Percentiles rank a stretch among this genome's conserved stretches.
These are phyloP conservation scores for Trichoderma citrinoviride DNA, from an alignment of 2,329 filamentous ascomycete genomes.

Conservation along the genomic window DNA sequence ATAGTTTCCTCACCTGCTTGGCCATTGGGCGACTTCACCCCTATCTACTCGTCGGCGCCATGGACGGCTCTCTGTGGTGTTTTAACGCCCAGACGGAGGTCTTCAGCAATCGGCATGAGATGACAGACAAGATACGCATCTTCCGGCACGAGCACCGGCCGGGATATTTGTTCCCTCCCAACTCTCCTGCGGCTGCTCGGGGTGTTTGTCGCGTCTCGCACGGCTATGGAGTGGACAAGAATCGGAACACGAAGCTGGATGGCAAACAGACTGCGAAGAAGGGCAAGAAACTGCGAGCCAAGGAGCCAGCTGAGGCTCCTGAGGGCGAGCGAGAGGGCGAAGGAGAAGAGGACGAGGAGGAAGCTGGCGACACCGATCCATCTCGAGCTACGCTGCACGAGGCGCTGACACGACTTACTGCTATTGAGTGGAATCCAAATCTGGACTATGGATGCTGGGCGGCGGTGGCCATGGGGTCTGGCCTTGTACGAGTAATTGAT, in stretches of 20 bases:
- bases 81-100: slow-evolving; percentile 41
- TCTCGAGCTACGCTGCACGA: slow-evolving; percentile 56
- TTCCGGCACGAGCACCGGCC: slow-evolving; percentile 55
- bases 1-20: slow-evolving; percentile 51
- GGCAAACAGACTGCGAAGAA: slow-evolving; percentile 40
- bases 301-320: slow-evolving; percentile 32
- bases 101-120: slow-evolving; percentile 36
- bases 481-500: slow-evolving; percentile 65
- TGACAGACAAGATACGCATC: slow-evolving; percentile 39
- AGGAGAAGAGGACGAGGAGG: slow-evolving; percentile 36
- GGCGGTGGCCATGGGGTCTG: slow-evolving; percentile 63
- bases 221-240: slow-evolving; percentile 51
- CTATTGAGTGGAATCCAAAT: slow-evolving; percentile 68
- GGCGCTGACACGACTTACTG: slow-evolving; percentile 59
- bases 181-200: slow-evolving; percentile 35
- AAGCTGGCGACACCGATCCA: slow-evolving; percentile 36
- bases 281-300: slow-evolving; percentile 37
- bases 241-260: slow-evolving; percentile 45
- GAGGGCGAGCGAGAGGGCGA: slow-evolving; percentile 34
- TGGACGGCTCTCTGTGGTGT: slow-evolving; percentile 53
- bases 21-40: slow-evolving; percentile 52
- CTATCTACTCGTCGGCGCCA: slow-evolving; percentile 51
- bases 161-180: slow-evolving; percentile 30
- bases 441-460: slow-evolving; percentile 64
- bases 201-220: slow-evolving; percentile 52